phyloP scores from a whole-genome alignment of 1,284 basidiomycete genomes.

The Marasmius fiardii region DNA sequence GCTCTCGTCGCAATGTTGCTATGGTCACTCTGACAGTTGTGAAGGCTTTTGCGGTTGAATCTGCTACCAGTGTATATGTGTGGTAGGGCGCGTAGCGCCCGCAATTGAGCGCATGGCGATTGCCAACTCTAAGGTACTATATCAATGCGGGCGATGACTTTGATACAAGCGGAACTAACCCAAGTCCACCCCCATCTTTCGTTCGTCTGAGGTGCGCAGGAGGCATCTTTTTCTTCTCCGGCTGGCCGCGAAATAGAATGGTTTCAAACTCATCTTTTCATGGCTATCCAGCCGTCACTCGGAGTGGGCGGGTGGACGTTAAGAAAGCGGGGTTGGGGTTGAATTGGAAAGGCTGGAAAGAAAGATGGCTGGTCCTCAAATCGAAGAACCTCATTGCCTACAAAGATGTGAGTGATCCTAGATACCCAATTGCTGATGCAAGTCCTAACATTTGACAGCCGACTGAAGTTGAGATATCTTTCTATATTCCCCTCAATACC shows the following conservation, averaged over 20 bases:
- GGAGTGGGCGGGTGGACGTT: constrained; percentile 6
- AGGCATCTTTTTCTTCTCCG: neutral
- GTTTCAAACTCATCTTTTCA: neutral
- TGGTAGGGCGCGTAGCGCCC: too few relatives aligned
- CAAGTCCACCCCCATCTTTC: neutral
- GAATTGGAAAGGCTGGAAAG: constrained; percentile 13
- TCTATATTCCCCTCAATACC: neutral
- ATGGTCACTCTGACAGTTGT: too few relatives aligned
- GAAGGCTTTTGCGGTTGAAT: too few relatives aligned
- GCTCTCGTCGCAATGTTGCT: too few relatives aligned
- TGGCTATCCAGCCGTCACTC: neutral
- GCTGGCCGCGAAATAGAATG: neutral
- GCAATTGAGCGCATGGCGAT: too few relatives aligned
- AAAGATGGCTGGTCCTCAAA: constrained; percentile 18
- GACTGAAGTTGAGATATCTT: constrained; percentile 2
- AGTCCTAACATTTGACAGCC: neutral
- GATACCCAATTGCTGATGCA: neutral
- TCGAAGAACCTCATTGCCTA: constrained; percentile 15
- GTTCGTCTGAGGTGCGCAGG: neutral
- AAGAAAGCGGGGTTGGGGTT: constrained; percentile 9
- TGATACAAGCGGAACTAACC: too few relatives aligned
- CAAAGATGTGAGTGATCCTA: constrained; percentile 14
- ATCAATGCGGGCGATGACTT: too few relatives aligned
- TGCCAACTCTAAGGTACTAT: too few relatives aligned
- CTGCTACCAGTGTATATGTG: too few relatives aligned